Percentiles rank a stretch among this genome's conserved stretches.
Conservation (phyloP, 495 filamentous ascomycete genomes). For the Talaromyces thailandensis region DNA sequence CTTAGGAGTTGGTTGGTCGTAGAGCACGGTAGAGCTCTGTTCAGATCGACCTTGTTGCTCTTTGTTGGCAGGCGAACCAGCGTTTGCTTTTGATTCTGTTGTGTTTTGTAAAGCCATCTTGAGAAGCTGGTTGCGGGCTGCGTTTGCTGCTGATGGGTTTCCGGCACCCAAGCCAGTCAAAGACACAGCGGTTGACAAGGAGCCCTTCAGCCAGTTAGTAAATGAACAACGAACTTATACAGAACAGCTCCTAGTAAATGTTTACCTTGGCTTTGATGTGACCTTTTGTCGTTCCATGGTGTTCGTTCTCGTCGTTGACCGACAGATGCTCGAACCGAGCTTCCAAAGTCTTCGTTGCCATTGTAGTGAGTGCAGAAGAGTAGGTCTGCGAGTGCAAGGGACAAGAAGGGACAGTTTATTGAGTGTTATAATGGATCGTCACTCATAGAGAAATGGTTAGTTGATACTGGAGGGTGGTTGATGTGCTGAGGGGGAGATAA, state of each 20-base stretch:
- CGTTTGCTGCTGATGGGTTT: slow-evolving; percentile 45
- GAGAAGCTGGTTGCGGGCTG: slow-evolving; percentile 61
- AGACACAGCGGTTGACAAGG: slow-evolving; percentile 39
- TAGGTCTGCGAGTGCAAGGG: slow-evolving; percentile 4
- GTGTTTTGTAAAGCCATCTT: slow-evolving; percentile 76
- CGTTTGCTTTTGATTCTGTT: slow-evolving; percentile 45
- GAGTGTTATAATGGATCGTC: not conserved
- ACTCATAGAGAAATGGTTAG: not conserved
- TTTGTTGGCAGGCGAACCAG: slow-evolving; percentile 22
- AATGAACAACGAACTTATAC: not conserved
- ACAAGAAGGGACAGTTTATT: not conserved
- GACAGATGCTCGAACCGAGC: slow-evolving; percentile 74
- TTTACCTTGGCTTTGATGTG: slow-evolving; percentile 65
- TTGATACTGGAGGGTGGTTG: not conserved
- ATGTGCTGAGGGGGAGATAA: not conserved
- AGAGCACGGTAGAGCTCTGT: slow-evolving; percentile 48
- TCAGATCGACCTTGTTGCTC: slow-evolving; percentile 24
- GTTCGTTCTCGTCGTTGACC: slow-evolving; percentile 73
- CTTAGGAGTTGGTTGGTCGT: slow-evolving; percentile 56
- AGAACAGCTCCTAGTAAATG: not conserved
- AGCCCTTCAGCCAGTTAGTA: slow-evolving; percentile 30
- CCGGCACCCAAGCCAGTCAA: slow-evolving; percentile 43
- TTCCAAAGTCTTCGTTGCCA: slow-evolving; percentile 59
- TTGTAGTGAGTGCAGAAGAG: slow-evolving; percentile 16
- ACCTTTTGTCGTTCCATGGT: slow-evolving; percentile 30